phyloP scores from a whole-genome alignment of 1,284 basidiomycete genomes.

The Pseudozyma sp. region DNA sequence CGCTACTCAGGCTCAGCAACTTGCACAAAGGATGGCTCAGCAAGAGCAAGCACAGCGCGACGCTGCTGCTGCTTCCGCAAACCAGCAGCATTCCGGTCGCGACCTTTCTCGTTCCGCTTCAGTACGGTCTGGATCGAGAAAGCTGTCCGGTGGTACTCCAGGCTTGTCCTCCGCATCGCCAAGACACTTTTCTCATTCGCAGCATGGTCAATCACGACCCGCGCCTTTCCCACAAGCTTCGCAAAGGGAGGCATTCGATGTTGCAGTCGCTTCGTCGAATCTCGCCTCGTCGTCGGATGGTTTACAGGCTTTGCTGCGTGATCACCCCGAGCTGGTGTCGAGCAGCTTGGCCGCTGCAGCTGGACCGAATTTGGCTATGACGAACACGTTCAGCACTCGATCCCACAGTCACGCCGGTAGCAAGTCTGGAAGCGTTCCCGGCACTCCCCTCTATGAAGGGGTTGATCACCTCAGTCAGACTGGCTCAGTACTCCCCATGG shows the following conservation, averaged over 20 bases:
- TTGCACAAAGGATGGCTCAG: slow-evolving; percentile 35
- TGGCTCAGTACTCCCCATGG: slow-evolving; percentile 25
- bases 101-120: slow-evolving; percentile 36
- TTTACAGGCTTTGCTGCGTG: slow-evolving; percentile 64
- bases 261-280: slow-evolving; percentile 58
- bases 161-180: slow-evolving; percentile 48
- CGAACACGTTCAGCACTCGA: slow-evolving; percentile 37
- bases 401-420: slow-evolving; percentile 44
- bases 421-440: slow-evolving; percentile 41
- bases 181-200: slow-evolving; percentile 43
- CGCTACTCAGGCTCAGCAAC: slow-evolving; percentile 41
- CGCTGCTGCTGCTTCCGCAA: slow-evolving; percentile 4
- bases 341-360: slow-evolving; percentile 61
- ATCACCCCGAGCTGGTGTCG: slow-evolving; percentile 67
- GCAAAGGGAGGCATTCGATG: slow-evolving; percentile 57
- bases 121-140: slow-evolving; percentile 23
- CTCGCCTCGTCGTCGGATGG: slow-evolving; percentile 61
- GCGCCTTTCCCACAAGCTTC: slow-evolving; percentile 53
- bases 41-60: slow-evolving; percentile 36
- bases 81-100: slow-evolving; percentile 9
- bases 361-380: slow-evolving; percentile 50
- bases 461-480: slow-evolving; percentile 13
- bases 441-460: slow-evolving; percentile 32
- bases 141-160: slow-evolving; percentile 28
- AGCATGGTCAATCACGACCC: slow-evolving; percentile 44